phyloP scores from a whole-genome alignment of 768 basidiomycete genomes.

The Albatrellus ellisii region DNA sequence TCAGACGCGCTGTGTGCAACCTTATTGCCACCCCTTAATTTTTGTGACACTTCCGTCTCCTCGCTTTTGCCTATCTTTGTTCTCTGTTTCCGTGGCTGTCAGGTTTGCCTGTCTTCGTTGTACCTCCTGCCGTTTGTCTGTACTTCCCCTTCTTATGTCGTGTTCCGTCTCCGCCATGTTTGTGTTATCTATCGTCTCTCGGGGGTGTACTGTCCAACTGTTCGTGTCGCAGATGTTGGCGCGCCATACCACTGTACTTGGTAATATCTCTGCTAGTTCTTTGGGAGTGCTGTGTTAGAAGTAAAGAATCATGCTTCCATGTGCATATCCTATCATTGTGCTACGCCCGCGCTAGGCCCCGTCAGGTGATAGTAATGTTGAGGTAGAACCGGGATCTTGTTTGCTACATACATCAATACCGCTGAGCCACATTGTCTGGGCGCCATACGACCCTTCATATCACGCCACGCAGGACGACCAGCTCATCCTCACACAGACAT shows the following conservation, averaged over 20 bases:
- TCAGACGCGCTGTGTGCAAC: too few relatives aligned
- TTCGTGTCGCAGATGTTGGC: constrained; percentile 3
- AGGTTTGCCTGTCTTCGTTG: background rate
- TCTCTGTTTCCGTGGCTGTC: background rate
- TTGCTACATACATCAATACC: constrained; percentile 1
- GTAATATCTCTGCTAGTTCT: constrained; percentile 5
- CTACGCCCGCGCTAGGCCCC: too few relatives aligned
- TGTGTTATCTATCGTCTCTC: constrained; percentile 11
- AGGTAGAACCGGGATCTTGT: too few relatives aligned
- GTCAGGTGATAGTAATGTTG: too few relatives aligned
- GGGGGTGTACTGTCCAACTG: constrained; percentile 10
- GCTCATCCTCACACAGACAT: constrained; percentile 65
- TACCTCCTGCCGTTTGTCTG: too few relatives aligned
- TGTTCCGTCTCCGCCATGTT: too few relatives aligned
- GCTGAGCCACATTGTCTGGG: background rate
- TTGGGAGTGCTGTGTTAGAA: too few relatives aligned
- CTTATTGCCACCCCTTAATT: background rate
- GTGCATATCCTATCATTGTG: too few relatives aligned
- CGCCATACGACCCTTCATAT: too few relatives aligned
- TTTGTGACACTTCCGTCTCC: constrained; percentile 2
- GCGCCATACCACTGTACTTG: constrained; percentile 14
- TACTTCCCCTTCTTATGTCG: too few relatives aligned
- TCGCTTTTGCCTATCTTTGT: constrained; percentile 1
- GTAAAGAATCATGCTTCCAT: too few relatives aligned
- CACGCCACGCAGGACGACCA: constrained; percentile 44